These are phyloP conservation scores for Lipomyces lipofer DNA, from an alignment of 805 yeast genomes.

Conservation along the genomic window DNA sequence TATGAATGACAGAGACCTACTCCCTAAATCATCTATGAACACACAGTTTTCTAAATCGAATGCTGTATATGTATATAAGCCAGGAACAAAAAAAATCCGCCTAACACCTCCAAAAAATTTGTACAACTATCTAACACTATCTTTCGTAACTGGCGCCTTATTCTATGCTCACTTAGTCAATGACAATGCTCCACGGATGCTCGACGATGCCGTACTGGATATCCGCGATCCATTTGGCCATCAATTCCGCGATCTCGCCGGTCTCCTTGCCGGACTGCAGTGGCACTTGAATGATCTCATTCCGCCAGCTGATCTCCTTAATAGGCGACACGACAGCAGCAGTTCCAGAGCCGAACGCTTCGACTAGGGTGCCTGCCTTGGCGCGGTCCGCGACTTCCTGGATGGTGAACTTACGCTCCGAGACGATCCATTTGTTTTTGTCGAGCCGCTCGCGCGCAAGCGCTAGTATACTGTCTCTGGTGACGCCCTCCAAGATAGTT, in stretches of 20 bases:
- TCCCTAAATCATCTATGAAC: too few species aligned
- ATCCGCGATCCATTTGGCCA: slow-evolving; percentile 82
- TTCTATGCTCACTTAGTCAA: slow-evolving; percentile 3
- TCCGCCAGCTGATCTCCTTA: slow-evolving; percentile 79
- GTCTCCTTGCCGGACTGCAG: slow-evolving; percentile 73
- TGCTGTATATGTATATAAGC: too few species aligned
- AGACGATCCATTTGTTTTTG: slow-evolving; percentile 74
- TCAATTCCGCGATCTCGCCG: slow-evolving; percentile 73
- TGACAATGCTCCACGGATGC: slow-evolving; percentile 40
- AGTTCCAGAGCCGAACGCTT: slow-evolving; percentile 96
- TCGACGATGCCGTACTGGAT: slow-evolving; percentile 86
- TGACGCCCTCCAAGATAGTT: slow-evolving; percentile 94
- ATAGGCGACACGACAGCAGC: slow-evolving; percentile 97
- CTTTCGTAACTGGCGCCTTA: too few species aligned
- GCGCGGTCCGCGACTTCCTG: slow-evolving; percentile 77
- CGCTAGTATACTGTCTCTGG: slow-evolving; percentile 82
- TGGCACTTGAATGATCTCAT: slow-evolving; percentile 73
- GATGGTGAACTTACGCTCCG: slow-evolving; percentile 82
- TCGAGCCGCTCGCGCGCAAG: slow-evolving; percentile 76
- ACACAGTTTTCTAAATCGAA: too few species aligned
- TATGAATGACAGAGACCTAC: too few species aligned
- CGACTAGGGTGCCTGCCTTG: slow-evolving; percentile 77
- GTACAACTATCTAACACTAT: too few species aligned
- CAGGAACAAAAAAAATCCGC: too few species aligned
- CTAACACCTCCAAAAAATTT: too few species aligned